phyloP scores from a whole-genome alignment of 2,329 filamentous ascomycete species.

The Alternaria arbusti region DNA sequence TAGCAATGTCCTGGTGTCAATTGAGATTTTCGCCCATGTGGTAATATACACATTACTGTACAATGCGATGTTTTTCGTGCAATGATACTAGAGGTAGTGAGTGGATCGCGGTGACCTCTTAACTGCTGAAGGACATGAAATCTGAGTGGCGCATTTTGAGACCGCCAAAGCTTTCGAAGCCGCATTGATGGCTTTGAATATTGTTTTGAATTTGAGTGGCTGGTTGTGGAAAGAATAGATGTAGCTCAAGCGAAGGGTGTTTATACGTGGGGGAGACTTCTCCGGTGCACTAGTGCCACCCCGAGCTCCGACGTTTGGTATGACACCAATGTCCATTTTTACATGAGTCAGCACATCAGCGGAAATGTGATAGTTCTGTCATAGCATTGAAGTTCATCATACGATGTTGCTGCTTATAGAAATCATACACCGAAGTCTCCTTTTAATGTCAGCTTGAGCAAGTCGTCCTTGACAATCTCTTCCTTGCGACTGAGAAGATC shows the following conservation, averaged over 20 bases:
- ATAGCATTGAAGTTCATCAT: background rate
- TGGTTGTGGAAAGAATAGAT: background rate
- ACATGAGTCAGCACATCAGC: background rate
- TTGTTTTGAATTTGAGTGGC: no score
- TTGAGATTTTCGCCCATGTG: no score
- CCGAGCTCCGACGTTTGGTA: background rate
- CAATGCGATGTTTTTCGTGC: no score
- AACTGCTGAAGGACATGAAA: no score
- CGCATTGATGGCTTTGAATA: no score
- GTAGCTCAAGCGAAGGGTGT: background rate
- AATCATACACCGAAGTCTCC: constrained; percentile 16
- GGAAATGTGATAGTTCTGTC: background rate
- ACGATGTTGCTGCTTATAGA: background rate
- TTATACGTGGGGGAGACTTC: background rate
- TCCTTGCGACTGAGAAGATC: constrained; percentile 30
- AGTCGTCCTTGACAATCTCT: constrained; percentile 19
- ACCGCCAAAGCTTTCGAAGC: no score
- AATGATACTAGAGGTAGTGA: no score
- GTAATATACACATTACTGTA: no score
- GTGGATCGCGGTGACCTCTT: no score
- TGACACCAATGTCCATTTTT: background rate
- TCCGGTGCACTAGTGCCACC: background rate
- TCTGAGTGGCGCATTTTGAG: no score
- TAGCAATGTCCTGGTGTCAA: no score
- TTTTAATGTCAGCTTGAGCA: constrained; percentile 24